phyloP scores from a whole-genome alignment of 345 rosid species.

The Euphorbia peplus region DNA sequence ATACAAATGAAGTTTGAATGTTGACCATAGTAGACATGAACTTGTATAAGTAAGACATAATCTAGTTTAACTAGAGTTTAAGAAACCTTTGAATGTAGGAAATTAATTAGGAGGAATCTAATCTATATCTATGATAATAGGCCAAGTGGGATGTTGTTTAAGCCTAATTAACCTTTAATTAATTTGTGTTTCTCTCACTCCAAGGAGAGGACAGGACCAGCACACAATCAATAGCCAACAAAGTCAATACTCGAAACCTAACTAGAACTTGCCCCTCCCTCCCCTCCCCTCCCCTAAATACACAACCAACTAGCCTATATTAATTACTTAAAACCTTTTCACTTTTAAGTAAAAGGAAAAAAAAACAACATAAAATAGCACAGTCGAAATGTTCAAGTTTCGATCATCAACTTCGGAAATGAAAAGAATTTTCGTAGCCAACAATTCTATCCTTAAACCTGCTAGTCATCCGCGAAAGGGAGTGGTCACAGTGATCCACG shows the following conservation, averaged over 20 bases:
- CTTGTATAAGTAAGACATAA: neutral
- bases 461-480: no score
- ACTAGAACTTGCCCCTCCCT: conserved; percentile 24
- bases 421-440: no score
- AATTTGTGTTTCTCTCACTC: conserved; percentile 21
- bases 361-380: no score
- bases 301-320: conserved; percentile 7
- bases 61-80: no score
- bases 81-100: no score
- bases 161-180: neutral
- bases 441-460: no score
- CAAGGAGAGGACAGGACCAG: conserved; percentile 28
- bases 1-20: no score
- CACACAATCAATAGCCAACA: conserved; percentile 38
- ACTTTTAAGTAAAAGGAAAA: no score
- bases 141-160: neutral
- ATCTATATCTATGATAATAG: neutral
- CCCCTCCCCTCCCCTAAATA: conserved; percentile 5
- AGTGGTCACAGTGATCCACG: no score
- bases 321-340: no score
- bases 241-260: conserved; percentile 48
- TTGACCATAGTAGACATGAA: neutral
- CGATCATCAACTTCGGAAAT: no score
- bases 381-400: no score
- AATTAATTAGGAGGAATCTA: neutral